These are phyloP conservation scores for Fusarium napiforme DNA, from an alignment of 2,329 filamentous ascomycete species.

Conservation along the genomic window DNA sequence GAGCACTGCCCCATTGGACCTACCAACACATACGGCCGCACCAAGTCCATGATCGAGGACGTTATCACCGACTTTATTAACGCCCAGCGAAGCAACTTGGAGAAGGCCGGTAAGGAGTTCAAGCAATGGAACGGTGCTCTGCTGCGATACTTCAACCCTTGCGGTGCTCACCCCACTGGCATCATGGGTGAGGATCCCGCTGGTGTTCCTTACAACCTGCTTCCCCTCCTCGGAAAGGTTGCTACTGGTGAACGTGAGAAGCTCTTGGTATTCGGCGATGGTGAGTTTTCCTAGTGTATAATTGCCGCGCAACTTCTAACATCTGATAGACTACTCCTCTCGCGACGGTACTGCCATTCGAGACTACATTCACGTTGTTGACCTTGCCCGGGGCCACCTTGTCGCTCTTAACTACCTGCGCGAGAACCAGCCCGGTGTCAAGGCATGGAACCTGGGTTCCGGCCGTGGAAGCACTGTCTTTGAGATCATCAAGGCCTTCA, in stretches of 20 bases:
- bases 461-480: conserved; percentile 95
- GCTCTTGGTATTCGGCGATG: conserved; percentile 92
- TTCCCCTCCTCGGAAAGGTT: conserved; percentile 93
- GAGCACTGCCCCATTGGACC: conserved; percentile 96
- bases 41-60: conserved; percentile 90
- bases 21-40: conserved; percentile 97
- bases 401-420: conserved; percentile 91
- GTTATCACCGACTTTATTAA: conserved; percentile 93
- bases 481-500: conserved; percentile 97
- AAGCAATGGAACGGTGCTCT: conserved; percentile 93
- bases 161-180: conserved; percentile 91
- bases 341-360: conserved; percentile 93
- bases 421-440: conserved; percentile 84
- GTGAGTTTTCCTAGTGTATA: conserved; percentile 61
- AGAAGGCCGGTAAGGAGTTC: conserved; percentile 80
- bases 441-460: conserved; percentile 96
- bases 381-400: conserved; percentile 87
- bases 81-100: conserved; percentile 83
- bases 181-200: conserved; percentile 99
- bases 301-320: conserved; percentile 30
- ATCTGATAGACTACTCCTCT: conserved; percentile 80
- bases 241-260: conserved; percentile 95
- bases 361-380: conserved; percentile 97
- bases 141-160: conserved; percentile 97
- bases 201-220: conserved; percentile 93